Evolutionary conservation across 2,329 filamentous ascomycete genomes (phyloP).

Genomic region (Albophoma yamanashiensis): DNA sequence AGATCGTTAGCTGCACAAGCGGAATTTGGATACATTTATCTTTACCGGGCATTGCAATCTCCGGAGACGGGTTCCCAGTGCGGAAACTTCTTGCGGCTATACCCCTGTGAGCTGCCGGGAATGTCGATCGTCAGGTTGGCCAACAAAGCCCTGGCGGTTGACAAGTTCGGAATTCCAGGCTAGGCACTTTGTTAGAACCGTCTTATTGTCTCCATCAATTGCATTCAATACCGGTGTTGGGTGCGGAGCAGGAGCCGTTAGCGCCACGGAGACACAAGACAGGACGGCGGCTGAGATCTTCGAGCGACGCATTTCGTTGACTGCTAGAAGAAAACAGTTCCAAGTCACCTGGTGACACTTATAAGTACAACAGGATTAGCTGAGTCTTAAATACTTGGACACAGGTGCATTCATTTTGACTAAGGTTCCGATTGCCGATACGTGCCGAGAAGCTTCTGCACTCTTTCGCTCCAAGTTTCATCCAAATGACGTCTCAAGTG

Average conservation of each 20-base stretch:
- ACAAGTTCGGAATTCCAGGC: slow-evolving; percentile 51
- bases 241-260: slow-evolving; percentile 14
- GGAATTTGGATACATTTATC: background rate
- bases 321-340: background rate
- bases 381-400: background rate
- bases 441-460: background rate
- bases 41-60: slow-evolving; percentile 55
- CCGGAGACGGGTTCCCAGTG: slow-evolving; percentile 59
- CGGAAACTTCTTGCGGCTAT: slow-evolving; percentile 58
- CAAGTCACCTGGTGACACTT: background rate
- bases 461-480: background rate
- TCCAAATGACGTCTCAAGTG: background rate
- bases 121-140: slow-evolving; percentile 45
- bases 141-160: slow-evolving; percentile 47
- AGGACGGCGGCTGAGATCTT: slow-evolving; percentile 17
- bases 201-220: background rate
- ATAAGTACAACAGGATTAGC: background rate
- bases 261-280: slow-evolving; percentile 11
- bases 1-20: background rate
- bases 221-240: slow-evolving; percentile 14
- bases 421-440: background rate
- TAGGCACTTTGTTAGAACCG: slow-evolving; percentile 10
- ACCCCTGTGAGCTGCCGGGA: slow-evolving; percentile 42
- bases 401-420: background rate
- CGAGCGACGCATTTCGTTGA: slow-evolving; percentile 9